Percentiles rank a stretch among this genome's conserved stretches.
phyloP scores from a whole-genome alignment of 108 stramenopile species.

The Nannochloropsis oceanica region DNA sequence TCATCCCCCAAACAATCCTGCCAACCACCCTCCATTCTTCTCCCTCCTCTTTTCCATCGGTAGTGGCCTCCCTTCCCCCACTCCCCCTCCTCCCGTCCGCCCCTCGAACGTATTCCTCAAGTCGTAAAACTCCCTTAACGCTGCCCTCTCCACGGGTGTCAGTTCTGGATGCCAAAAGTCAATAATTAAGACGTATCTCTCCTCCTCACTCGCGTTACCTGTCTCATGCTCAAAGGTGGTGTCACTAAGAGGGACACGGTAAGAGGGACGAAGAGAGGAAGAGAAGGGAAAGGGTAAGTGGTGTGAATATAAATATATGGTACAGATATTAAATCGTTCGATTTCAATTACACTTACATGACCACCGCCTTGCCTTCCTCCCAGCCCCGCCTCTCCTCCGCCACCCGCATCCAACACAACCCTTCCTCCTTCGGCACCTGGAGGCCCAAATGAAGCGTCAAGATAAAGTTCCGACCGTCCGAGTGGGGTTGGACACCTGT shows the following conservation, averaged over 20 bases:
- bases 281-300: no score
- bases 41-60: neutral
- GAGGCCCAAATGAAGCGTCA: constrained; percentile 72
- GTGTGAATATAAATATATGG: no score
- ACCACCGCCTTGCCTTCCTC: constrained; percentile 46
- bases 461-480: constrained; percentile 81
- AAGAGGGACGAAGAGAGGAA: no score
- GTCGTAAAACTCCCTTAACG: constrained; percentile 61
- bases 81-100: neutral
- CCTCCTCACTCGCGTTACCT: constrained; percentile 54
- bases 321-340: no score
- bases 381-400: constrained; percentile 51
- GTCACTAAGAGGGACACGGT: constrained; percentile 50
- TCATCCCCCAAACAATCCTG: neutral
- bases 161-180: constrained; percentile 91
- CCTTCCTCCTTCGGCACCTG: neutral
- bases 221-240: constrained; percentile 80
- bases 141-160: constrained; percentile 53
- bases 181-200: constrained; percentile 76
- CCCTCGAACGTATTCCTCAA: constrained; percentile 62
- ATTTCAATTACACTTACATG: neutral
- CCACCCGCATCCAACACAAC: constrained; percentile 63
- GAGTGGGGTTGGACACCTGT: constrained; percentile 68
- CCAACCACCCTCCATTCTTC: neutral
- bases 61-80: neutral